Evolutionary conservation across 768 basidiomycete genomes (phyloP).

Genomic region (Leccinum disarticulatum): DNA sequence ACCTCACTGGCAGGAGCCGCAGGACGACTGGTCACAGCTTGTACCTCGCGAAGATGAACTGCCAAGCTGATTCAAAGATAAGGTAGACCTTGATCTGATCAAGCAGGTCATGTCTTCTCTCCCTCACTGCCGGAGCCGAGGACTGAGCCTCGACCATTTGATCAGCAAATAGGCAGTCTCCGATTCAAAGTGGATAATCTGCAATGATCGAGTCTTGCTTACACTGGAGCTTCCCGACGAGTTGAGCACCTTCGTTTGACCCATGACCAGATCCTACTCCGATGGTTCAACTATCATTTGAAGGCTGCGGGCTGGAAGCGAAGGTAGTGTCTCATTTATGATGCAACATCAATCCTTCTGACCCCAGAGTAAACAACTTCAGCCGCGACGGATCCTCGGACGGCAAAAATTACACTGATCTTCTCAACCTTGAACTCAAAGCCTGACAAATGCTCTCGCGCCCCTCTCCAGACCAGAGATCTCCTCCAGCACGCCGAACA

Average conservation of each 20-base stretch:
- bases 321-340: conserved; percentile 45
- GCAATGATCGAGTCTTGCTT: no score
- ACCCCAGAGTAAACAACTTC: no score
- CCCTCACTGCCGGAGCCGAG: conserved; percentile 14
- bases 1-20: conserved; percentile 39
- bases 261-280: conserved; percentile 94
- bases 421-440: no score
- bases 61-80: conserved; percentile 35
- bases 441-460: no score
- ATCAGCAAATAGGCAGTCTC: conserved; percentile 44
- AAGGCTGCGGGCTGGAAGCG: conserved; percentile 92
- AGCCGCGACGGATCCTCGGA: no score
- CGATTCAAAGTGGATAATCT: conserved; percentile 62
- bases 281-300: conserved; percentile 99
- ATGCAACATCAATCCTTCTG: neutral
- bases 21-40: conserved; percentile 38
- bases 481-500: no score
- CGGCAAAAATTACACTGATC: no score
- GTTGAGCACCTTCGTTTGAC: conserved; percentile 85
- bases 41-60: conserved; percentile 42
- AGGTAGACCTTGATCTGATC: conserved; percentile 38
- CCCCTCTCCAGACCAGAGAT: no score
- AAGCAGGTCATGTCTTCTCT: conserved; percentile 33
- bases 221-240: no score
- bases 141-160: conserved; percentile 37